Evolutionary conservation across 164 flowering plant species (phyloP).

Genomic region (Dillenia suffruticosa): DNA sequence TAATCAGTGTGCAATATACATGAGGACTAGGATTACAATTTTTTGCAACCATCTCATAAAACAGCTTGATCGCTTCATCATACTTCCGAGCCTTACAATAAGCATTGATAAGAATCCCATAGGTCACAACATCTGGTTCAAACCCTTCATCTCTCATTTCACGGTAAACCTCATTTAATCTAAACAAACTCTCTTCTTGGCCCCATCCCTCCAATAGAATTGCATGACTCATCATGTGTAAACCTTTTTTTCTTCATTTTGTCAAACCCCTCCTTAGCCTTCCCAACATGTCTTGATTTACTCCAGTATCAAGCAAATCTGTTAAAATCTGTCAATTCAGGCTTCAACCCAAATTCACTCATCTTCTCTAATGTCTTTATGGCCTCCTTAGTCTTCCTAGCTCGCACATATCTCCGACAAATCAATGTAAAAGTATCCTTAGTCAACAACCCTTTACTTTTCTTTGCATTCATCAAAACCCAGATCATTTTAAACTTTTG

Average conservation of each 20-base stretch:
- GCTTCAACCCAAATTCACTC: slow-evolving; percentile 62
- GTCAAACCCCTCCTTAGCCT: slow-evolving; percentile 71
- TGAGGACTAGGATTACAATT: slow-evolving; percentile 46
- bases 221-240: slow-evolving; percentile 48
- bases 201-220: slow-evolving; percentile 86
- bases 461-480: slow-evolving; percentile 59
- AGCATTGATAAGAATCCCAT: slow-evolving; percentile 52
- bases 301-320: slow-evolving; percentile 54
- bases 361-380: slow-evolving; percentile 61
- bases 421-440: slow-evolving; percentile 65
- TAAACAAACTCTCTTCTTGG: slow-evolving; percentile 36
- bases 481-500: slow-evolving; percentile 63
- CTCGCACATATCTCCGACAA: slow-evolving; percentile 61
- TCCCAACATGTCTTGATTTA: slow-evolving; percentile 52
- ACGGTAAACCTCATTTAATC: slow-evolving; percentile 46
- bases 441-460: slow-evolving; percentile 37
- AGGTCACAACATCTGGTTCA: slow-evolving; percentile 56
- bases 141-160: slow-evolving; percentile 65
- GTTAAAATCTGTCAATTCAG: slow-evolving; percentile 56
- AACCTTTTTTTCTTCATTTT: slow-evolving; percentile 51
- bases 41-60: slow-evolving; percentile 38
- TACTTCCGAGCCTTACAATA: slow-evolving; percentile 41
- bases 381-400: slow-evolving; percentile 60
- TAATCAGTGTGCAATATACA: slow-evolving; percentile 61
- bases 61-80: slow-evolving; percentile 39